Evolutionary conservation across 73 alveolate genomes (phyloP), one percentile per base, ranked within the genome.

Genomic region (Halteria grandinella): DNA sequence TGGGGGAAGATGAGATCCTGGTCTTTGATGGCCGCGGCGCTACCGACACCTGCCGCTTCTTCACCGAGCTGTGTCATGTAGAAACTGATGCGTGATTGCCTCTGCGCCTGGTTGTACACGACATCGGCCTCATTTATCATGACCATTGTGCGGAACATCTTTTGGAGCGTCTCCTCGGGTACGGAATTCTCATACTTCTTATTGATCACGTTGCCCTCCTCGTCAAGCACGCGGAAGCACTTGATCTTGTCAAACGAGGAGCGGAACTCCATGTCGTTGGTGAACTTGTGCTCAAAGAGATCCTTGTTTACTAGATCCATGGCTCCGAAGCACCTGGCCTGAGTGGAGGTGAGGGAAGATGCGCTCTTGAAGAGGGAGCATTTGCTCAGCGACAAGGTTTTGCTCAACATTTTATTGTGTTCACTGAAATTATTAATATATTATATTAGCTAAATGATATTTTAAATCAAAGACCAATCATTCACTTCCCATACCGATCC

Each of bases 1-100:
- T 95, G 93, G 14, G 99, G 98, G 90, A 83, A 95, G 15, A 95
- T 90, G 62, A 87, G 54, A 62, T 95, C 98, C 18, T 85, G 73
- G 8, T 78, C 74, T 55, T 88, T 51, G 23, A 95, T 60, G 3
- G 97, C 99, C 1, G 99, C 97, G 15, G 97, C 95, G 14, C 96
- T 62, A 0, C 98, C 99, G n/a, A 89, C 89, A 53, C 76, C 85
- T 15, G 93, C 88, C 1, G 97, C 97, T 47, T 90, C 97, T 55
- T 90, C 97, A 0, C 97, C 97, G 0, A 63, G 27, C 29, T 86
- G 79, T 20, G 97, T 90, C 97, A 90, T 90, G 87, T 90, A 90
- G 88, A 90, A 90, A 20, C 89, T 59, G 48, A 90, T 86, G 31
- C 97, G 62, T 7, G 89, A 81, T 37, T 69, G 77, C 53, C 99